Percentiles rank a stretch among this genome's conserved stretches.
These are phyloP conservation scores for Xerocomellus intermedius DNA, from an alignment of 768 basidiomycete species.

Conservation along the genomic window DNA sequence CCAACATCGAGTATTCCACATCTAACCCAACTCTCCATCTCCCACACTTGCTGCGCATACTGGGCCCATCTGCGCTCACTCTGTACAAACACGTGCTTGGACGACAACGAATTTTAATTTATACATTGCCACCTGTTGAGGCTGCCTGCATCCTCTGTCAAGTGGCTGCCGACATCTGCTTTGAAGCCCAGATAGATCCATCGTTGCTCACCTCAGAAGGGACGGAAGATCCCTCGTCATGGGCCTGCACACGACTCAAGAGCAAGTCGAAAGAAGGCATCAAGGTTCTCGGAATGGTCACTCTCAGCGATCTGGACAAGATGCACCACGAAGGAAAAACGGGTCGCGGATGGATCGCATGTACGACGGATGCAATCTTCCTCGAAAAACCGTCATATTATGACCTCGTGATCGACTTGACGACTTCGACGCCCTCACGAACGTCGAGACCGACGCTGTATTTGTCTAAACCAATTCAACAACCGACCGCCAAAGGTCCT, in stretches of 20 bases:
- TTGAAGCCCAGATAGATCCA: constrained; percentile 41
- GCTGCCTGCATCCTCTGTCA: constrained; percentile 70
- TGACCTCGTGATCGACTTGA: constrained; percentile 79
- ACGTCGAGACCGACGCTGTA: constrained; percentile 66
- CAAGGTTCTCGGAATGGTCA: constrained; percentile 77
- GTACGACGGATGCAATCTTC: constrained; percentile 84
- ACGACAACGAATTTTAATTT: constrained; percentile 73
- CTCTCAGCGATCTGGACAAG: constrained; percentile 67
- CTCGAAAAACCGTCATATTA: constrained; percentile 78
- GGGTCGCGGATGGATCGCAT: constrained; percentile 81
- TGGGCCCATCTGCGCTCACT: constrained; percentile 77
- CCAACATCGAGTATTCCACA: constrained; percentile 20
- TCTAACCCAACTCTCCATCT: constrained; percentile 66
- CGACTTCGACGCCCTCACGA: constrained; percentile 60
- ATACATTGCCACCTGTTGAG: constrained; percentile 77
- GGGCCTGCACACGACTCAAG: constrained; percentile 32
- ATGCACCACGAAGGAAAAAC: constrained; percentile 53
- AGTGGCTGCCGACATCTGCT: constrained; percentile 62
- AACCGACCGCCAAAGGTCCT: constrained; percentile 37
- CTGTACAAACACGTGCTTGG: constrained; percentile 79
- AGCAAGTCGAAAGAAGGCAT: constrained; percentile 51
- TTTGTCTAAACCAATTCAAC: constrained; percentile 48
- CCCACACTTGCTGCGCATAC: constrained; percentile 69
- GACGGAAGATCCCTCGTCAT: constrained; percentile 27
- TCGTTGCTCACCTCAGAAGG: constrained; percentile 21